Evolutionary conservation across 208 protist species (phyloP).

Genomic region (Herpetomonas samuelpessoai): DNA sequence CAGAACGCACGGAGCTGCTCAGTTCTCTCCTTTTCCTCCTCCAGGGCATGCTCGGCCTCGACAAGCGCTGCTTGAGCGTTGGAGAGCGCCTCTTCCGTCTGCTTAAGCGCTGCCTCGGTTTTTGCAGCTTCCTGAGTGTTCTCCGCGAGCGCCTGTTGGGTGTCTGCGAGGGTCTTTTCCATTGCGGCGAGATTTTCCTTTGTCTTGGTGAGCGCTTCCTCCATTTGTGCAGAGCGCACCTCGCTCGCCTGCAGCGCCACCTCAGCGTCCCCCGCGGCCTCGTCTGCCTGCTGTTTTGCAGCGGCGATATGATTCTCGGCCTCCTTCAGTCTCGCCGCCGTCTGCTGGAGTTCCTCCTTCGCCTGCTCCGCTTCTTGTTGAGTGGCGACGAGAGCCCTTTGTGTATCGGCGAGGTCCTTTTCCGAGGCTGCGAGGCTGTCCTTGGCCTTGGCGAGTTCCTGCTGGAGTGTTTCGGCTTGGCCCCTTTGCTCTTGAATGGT

Average conservation of each 20-base stretch:
- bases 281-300: conserved; percentile 3
- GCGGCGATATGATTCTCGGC: conserved; percentile 3
- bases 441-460: neutral
- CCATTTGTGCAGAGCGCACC: conserved; percentile 1
- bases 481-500: neutral
- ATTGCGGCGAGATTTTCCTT: conserved; percentile 1
- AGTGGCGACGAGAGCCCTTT: conserved; percentile 3
- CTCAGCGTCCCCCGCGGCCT: neutral
- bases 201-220: conserved; percentile 5
- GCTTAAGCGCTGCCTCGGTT: conserved; percentile 1
- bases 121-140: neutral
- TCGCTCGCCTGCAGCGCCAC: neutral
- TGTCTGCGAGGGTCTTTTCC: neutral
- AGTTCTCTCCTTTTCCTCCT: neutral
- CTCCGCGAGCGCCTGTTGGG: neutral
- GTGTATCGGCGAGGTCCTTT: conserved; percentile 5
- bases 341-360: conserved; percentile 13
- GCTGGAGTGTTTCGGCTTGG: neutral
- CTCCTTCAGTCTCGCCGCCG: neutral
- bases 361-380: conserved; percentile 2
- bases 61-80: neutral
- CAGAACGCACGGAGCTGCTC: neutral
- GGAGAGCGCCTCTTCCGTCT: conserved; percentile 5
- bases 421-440: neutral
- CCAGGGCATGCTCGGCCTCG: conserved; percentile 4